These are phyloP conservation scores for Magnaporthiopsis poae DNA, from an alignment of 2,329 filamentous ascomycete species.

Conservation along the genomic window DNA sequence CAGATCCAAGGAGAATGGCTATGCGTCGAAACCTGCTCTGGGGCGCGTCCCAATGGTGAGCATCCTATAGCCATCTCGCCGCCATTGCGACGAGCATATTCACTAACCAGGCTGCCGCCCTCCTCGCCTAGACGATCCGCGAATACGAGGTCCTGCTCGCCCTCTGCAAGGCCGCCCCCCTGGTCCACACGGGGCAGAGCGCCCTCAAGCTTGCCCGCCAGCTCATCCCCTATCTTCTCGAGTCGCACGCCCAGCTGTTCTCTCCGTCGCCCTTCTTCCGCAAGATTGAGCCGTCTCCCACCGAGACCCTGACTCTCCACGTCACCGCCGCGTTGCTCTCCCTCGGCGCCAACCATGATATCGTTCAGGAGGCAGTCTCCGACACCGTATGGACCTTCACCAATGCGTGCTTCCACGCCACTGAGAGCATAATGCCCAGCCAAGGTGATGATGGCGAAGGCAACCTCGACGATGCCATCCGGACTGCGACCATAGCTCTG, in stretches of 20 bases:
- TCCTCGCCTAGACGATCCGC: conserved; percentile 55
- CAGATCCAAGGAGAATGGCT: conserved; percentile 40
- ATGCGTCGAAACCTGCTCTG: conserved; percentile 32
- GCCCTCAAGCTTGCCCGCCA: conserved; percentile 72
- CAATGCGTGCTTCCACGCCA: conserved; percentile 55
- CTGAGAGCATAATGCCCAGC: conserved; percentile 43
- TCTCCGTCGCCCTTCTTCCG: conserved; percentile 72
- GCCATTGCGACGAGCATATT: neutral
- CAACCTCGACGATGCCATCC: conserved; percentile 55
- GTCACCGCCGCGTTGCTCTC: conserved; percentile 74
- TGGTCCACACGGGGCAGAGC: conserved; percentile 58
- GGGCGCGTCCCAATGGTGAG: conserved; percentile 53
- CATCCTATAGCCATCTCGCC: neutral
- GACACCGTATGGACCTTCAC: conserved; percentile 64
- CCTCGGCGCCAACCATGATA: conserved; percentile 62
- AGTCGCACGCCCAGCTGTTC: conserved; percentile 72
- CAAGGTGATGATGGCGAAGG: conserved; percentile 47
- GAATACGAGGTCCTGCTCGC: conserved; percentile 89
- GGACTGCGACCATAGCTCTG: conserved; percentile 66
- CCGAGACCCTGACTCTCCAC: conserved; percentile 70
- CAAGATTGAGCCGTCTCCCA: conserved; percentile 75
- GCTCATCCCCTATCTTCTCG: conserved; percentile 73
- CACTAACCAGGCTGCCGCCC: neutral
- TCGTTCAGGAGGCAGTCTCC: conserved; percentile 56
- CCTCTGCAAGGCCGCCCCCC: conserved; percentile 78